phyloP scores from a whole-genome alignment of 495 filamentous ascomycete genomes.

The Mycothermus thermophilus region DNA sequence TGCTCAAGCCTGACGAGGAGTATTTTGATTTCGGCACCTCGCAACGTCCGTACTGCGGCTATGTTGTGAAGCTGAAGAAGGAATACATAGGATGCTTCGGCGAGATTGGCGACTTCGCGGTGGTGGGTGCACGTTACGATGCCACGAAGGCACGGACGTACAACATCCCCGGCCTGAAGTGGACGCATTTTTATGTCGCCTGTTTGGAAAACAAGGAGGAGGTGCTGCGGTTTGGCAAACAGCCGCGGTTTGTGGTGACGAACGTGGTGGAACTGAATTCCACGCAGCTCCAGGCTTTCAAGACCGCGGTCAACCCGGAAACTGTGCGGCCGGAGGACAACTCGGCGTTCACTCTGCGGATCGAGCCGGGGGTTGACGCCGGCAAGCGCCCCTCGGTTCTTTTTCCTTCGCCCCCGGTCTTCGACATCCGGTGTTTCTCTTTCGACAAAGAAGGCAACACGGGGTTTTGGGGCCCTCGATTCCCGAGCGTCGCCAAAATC shows the following conservation, averaged over 20 bases:
- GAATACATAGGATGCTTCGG: slow-evolving; percentile 74
- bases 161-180: slow-evolving; percentile 37
- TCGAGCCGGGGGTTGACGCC: slow-evolving; percentile 21
- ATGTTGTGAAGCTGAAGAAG: slow-evolving; percentile 78
- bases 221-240: slow-evolving; percentile 36
- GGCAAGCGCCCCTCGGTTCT: slow-evolving; percentile 22
- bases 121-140: slow-evolving; percentile 59
- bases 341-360: slow-evolving; percentile 15
- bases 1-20: slow-evolving; percentile 69
- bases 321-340: slow-evolving; percentile 19
- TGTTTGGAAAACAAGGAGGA: slow-evolving; percentile 61
- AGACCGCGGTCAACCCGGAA: slow-evolving; percentile 21
- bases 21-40: slow-evolving; percentile 48
- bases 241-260: slow-evolving; percentile 51
- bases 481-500: slow-evolving; percentile 32
- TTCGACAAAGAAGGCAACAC: slow-evolving; percentile 32
- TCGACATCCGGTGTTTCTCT: slow-evolving; percentile 35
- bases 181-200: slow-evolving; percentile 70
- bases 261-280: slow-evolving; percentile 33
- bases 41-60: slow-evolving; percentile 25
- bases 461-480: slow-evolving; percentile 33
- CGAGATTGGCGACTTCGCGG: slow-evolving; percentile 67
- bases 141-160: slow-evolving; percentile 39
- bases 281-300: slow-evolving; percentile 20
- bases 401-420: slow-evolving; percentile 29